Conservation (phyloP, 2,329 filamentous ascomycete genomes). For the Cladophialophora bantiana region DNA sequence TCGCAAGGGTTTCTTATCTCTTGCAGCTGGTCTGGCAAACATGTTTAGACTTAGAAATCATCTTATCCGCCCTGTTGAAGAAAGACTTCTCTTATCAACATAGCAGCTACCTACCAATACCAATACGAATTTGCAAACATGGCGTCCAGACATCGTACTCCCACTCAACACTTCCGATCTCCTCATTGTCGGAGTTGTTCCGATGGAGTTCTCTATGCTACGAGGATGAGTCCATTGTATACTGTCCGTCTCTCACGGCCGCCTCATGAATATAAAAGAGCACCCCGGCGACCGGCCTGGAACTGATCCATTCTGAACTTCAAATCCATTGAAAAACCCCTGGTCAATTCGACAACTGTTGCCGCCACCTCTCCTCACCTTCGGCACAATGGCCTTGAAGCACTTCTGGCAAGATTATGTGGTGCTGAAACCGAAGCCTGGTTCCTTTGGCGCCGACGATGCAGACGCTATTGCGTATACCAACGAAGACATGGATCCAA, state of each 20-base stretch:
- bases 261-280: slow-evolving; percentile 11
- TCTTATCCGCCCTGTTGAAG: slow-evolving; percentile 5
- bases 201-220: not conserved
- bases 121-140: not conserved
- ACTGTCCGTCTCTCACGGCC: not conserved
- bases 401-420: slow-evolving; percentile 27
- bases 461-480: slow-evolving; percentile 16
- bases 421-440: slow-evolving; percentile 25
- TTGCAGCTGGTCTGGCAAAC: not conserved
- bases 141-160: slow-evolving; percentile 3
- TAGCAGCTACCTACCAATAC: slow-evolving; percentile 3
- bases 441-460: slow-evolving; percentile 25
- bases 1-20: slow-evolving; percentile 14
- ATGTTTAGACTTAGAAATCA: not conserved
- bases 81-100: slow-evolving; percentile 7
- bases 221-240: slow-evolving; percentile 3
- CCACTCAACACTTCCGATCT: not conserved
- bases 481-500: slow-evolving; percentile 30
- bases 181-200: slow-evolving; percentile 6
- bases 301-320: not conserved
- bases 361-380: not conserved
- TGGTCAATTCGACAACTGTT: not conserved
- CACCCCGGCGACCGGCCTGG: not conserved
- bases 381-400: slow-evolving; percentile 8
- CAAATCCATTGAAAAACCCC: not conserved